Evolutionary conservation across 345 rosid genomes (phyloP).

Genomic region (Iberis pinnata): DNA sequence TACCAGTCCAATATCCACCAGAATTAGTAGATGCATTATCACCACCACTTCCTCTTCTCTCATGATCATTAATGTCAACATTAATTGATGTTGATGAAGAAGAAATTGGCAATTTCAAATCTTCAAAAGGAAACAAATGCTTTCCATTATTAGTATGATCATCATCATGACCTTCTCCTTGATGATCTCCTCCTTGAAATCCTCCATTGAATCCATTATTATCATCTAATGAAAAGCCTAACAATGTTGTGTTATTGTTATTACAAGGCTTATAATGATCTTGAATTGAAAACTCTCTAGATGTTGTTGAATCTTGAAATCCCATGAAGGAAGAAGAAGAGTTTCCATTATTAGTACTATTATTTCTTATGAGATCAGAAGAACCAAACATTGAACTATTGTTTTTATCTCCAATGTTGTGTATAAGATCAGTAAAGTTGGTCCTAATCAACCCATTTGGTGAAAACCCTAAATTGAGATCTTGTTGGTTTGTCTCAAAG

Average conservation of each 20-base stretch:
- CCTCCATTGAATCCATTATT: conserved; percentile 44
- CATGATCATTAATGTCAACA: conserved; percentile 39
- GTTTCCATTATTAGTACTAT: conserved; percentile 40
- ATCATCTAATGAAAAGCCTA: conserved; percentile 78
- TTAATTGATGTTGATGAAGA: conserved; percentile 26
- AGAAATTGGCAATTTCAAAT: conserved; percentile 65
- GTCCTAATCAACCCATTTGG: conserved; percentile 42
- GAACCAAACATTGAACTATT: conserved; percentile 34
- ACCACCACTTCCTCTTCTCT: conserved; percentile 44
- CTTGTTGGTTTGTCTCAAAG: conserved; percentile 33
- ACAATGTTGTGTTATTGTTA: conserved; percentile 27
- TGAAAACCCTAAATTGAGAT: conserved; percentile 71
- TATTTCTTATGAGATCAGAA: conserved; percentile 66
- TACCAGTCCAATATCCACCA: conserved; percentile 85
- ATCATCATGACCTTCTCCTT: conserved; percentile 38
- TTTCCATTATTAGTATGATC: conserved; percentile 52
- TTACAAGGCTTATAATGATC: conserved; percentile 65
- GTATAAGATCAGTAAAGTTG: conserved; percentile 57
- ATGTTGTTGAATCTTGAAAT: conserved; percentile 44
- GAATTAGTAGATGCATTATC: conserved; percentile 35
- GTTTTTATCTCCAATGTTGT: conserved; percentile 33
- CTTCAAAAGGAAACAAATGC: conserved; percentile 86
- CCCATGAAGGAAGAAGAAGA: conserved; percentile 61
- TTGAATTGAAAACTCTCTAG: conserved; percentile 50
- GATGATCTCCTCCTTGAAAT: conserved; percentile 34